These are phyloP conservation scores for Microascus cirrosus DNA, from an alignment of 2,329 filamentous ascomycete genomes.

Conservation along the genomic window DNA sequence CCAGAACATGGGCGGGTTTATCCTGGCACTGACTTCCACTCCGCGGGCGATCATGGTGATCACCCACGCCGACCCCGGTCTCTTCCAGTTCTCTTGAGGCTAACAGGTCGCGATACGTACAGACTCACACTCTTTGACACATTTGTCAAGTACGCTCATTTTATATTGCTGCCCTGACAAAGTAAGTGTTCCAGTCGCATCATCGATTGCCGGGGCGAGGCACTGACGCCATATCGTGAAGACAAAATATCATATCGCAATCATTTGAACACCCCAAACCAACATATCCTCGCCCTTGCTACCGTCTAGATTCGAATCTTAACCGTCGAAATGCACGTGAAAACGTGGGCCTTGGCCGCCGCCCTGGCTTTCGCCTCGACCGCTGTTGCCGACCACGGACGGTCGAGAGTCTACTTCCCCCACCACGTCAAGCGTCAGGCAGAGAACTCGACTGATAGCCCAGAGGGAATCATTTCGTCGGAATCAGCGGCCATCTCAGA, in stretches of 20 bases:
- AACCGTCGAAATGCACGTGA: conserved; percentile 32
- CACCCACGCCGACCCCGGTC: conserved; percentile 17
- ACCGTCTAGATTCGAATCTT: not conserved
- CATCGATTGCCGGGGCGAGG: not conserved
- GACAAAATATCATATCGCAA: not conserved
- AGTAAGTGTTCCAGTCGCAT: conserved; percentile 6
- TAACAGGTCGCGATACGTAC: not conserved
- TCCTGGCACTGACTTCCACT: not conserved
- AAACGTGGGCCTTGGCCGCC: conserved; percentile 33
- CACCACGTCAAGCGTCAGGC: conserved; percentile 42
- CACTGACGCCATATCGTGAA: not conserved
- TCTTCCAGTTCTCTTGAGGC: conserved; percentile 34
- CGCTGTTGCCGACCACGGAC: conserved; percentile 28
- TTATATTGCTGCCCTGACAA: conserved; percentile 31
- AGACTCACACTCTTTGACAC: conserved; percentile 4
- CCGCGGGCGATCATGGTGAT: conserved; percentile 17
- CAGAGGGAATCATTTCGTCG: conserved; percentile 5
- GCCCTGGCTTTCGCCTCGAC: conserved; percentile 35
- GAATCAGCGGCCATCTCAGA: not conserved
- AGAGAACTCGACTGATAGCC: conserved; percentile 28
- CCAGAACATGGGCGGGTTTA: not conserved
- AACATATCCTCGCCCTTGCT: conserved; percentile 2
- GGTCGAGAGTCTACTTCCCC: conserved; percentile 46
- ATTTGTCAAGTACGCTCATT: conserved; percentile 50
- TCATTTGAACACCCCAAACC: conserved; percentile 7